These are phyloP conservation scores for Sclerotinia trifoliorum DNA, from an alignment of 2,329 filamentous ascomycete species.

Conservation along the genomic window DNA sequence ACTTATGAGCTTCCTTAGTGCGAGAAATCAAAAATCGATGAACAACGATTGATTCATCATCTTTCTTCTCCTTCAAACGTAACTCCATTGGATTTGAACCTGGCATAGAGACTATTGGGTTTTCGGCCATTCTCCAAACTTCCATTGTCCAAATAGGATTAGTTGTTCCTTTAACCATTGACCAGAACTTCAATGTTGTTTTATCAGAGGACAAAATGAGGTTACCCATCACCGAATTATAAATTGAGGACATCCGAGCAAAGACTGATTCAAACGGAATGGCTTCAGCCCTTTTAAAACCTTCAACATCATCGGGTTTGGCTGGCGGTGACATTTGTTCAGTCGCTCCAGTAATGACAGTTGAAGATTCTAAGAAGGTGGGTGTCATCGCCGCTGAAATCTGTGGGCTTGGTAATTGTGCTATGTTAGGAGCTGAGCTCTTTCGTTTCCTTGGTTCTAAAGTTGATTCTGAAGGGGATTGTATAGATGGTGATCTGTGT, in stretches of 20 bases:
- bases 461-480: neutral
- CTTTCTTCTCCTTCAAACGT: slow-evolving; percentile 27
- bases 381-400: neutral
- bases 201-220: slow-evolving; percentile 35
- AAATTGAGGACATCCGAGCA: slow-evolving; percentile 30
- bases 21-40: slow-evolving; percentile 34
- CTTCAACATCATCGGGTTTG: slow-evolving; percentile 4
- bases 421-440: neutral
- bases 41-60: slow-evolving; percentile 22
- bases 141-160: slow-evolving; percentile 27
- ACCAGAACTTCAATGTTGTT: slow-evolving; percentile 30
- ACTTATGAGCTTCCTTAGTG: slow-evolving; percentile 24
- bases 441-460: neutral
- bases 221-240: slow-evolving; percentile 32
- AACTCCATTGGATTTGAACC: slow-evolving; percentile 39
- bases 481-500: neutral
- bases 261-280: slow-evolving; percentile 25
- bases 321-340: neutral
- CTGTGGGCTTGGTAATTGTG: neutral
- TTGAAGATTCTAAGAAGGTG: neutral
- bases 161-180: slow-evolving; percentile 22
- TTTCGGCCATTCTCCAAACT: slow-evolving; percentile 30
- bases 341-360: too few species aligned
- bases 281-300: slow-evolving; percentile 24
- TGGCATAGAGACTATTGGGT: slow-evolving; percentile 33